Evolutionary conservation across 2,329 filamentous ascomycete species (phyloP), one percentile per base, ranked within the genome.

Genomic region (Cladophialophora exuberans): DNA sequence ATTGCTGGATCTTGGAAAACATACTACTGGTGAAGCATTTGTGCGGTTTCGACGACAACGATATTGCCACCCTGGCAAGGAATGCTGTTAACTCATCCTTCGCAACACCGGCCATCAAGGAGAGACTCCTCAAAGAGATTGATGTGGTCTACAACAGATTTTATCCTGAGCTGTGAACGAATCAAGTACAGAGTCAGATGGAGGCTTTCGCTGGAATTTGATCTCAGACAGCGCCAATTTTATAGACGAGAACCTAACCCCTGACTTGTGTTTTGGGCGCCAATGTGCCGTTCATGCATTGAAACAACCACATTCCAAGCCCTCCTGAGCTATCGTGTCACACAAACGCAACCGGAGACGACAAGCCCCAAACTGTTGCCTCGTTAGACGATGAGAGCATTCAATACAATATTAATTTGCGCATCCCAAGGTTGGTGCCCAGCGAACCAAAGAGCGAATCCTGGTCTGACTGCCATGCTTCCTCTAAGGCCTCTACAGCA

Each of bases 1-100:
- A 80, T 54, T 73, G 76, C 30, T 81, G 77, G 77, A 66, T 80
- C 22, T 66, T 74, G 54, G 73, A 77, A 9, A 79, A 78, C 48
- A 65, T 80, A 69, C 67, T 75, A 45, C 71, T 79, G 61, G 68
- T 71, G 5, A 73, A 73, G 48, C 69, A 66, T 3, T 73, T 75
- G 43, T 76, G 76, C 52, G 56, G 53, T 0, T 69, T 81, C 17
- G 69, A 59, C 1, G 70, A 76, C 49, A 33, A 15, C 1, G 76
- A 80, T 1, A 76, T 81, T 68, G 66, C 75, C 0, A 59, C 63
- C 22, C 60, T 81, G 45, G 69, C 67, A 0, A 70, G 61, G 15
- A 72, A 80, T 62, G 73, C 72, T 0, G 66, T 80, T 5, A 72
- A 74, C 6, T 77, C 78, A 56, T 75, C 69, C 38, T 82, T 78